phyloP scores from a whole-genome alignment of 306 rosid genomes.

The Casuarina glauca region DNA sequence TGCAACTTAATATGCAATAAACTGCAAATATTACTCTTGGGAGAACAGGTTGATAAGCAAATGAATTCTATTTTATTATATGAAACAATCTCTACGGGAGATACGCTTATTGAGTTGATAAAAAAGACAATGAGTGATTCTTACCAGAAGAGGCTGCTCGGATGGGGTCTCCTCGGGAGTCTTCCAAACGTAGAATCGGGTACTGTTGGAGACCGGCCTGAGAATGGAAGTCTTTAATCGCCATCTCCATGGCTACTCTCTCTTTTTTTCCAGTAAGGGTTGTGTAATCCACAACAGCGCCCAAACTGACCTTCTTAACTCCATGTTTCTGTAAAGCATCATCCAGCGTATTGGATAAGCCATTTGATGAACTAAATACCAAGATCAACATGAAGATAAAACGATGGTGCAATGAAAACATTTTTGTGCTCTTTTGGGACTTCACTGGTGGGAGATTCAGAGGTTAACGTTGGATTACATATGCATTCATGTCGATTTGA shows the following conservation, averaged over 20 bases:
- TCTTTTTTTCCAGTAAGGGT: conserved; percentile 16
- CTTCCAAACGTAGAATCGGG: not conserved
- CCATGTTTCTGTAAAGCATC: not conserved
- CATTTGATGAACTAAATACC: not conserved
- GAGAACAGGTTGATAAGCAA: no score
- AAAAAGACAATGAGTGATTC: not conserved
- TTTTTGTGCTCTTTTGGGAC: not conserved
- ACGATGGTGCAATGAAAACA: not conserved
- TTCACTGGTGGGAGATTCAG: not conserved
- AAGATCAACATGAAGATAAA: not conserved
- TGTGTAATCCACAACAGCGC: conserved; percentile 9
- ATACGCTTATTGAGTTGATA: not conserved
- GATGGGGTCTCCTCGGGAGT: conserved; percentile 16
- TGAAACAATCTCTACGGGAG: no score
- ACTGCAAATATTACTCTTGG: no score
- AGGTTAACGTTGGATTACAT: not conserved
- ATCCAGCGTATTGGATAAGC: not conserved
- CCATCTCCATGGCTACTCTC: conserved; percentile 15
- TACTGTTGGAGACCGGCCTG: not conserved
- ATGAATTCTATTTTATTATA: no score
- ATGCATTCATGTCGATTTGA: no score
- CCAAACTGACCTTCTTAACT: not conserved
- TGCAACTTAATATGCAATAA: no score
- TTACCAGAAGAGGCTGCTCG: conserved; percentile 15
- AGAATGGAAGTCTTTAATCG: conserved; percentile 6